Percentiles rank a stretch among this genome's conserved stretches.
These are phyloP conservation scores for Boletus vinaceobasis DNA, from an alignment of 768 basidiomycete genomes.

Conservation along the genomic window DNA sequence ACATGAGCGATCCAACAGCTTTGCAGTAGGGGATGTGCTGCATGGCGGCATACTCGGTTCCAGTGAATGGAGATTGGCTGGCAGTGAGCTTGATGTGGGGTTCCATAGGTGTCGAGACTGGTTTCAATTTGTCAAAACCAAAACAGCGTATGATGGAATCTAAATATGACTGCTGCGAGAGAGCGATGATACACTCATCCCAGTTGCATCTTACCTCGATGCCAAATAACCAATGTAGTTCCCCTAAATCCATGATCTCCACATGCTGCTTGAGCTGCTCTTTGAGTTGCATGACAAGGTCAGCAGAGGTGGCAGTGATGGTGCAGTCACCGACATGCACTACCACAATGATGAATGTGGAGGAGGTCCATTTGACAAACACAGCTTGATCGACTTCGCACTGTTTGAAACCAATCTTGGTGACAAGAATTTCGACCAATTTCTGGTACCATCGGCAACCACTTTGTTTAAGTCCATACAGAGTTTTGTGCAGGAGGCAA, in stretches of 20 bases:
- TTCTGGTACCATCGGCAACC: no score
- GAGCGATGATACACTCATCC: background rate
- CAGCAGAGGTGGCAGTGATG: background rate
- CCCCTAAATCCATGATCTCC: background rate
- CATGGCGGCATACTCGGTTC: background rate
- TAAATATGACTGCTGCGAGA: no score
- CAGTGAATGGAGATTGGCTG: background rate
- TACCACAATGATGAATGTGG: background rate
- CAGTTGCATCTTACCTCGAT: background rate
- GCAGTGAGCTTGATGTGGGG: background rate
- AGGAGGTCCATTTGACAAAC: background rate
- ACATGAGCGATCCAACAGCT: background rate
- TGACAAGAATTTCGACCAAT: no score
- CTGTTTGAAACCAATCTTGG: no score
- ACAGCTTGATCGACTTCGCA: background rate
- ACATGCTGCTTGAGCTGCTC: no score
- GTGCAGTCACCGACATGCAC: background rate
- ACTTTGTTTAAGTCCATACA: no score
- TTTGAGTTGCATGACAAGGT: background rate
- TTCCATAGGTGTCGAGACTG: background rate
- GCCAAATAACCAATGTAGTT: background rate
- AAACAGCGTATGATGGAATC: background rate
- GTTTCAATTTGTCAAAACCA: background rate
- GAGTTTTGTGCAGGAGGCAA: no score
- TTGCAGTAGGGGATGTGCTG: background rate